Conservation (phyloP, 768 basidiomycete species). For the Suillus cothurnatus region DNA sequence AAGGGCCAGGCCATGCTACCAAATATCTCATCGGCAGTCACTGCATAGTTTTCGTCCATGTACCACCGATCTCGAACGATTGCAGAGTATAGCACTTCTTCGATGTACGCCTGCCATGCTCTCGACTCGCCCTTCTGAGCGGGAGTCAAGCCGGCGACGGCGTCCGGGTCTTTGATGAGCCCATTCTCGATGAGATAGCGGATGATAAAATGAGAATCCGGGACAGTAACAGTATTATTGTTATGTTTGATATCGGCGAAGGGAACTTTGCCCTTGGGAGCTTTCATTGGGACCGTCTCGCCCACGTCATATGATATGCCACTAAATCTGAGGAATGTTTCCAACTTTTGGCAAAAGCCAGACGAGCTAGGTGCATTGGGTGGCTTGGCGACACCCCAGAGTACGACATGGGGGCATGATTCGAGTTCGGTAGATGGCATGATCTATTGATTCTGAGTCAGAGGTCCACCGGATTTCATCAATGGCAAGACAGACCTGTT, state of each 20-base stretch:
- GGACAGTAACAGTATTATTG: slow-evolving; percentile 19
- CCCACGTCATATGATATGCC: slow-evolving; percentile 30
- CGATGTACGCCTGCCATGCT: slow-evolving; percentile 36
- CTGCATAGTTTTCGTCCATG: slow-evolving; percentile 28
- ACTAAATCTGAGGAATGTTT: slow-evolving; percentile 31
- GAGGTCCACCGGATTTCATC: not conserved
- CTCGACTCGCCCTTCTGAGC: slow-evolving; percentile 35
- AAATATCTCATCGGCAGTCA: slow-evolving; percentile 18
- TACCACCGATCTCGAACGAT: slow-evolving; percentile 35
- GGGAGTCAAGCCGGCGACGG: slow-evolving; percentile 25
- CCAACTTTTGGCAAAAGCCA: slow-evolving; percentile 38
- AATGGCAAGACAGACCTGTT: not conserved
- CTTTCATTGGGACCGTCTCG: slow-evolving; percentile 26
- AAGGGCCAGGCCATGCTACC: slow-evolving; percentile 20
- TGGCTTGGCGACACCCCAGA: slow-evolving; percentile 28
- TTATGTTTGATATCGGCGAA: slow-evolving; percentile 32
- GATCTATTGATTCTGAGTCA: not conserved
- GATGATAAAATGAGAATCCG: slow-evolving; percentile 39
- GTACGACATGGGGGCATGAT: slow-evolving; percentile 22
- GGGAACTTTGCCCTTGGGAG: slow-evolving; percentile 37
- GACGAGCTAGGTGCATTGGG: slow-evolving; percentile 25
- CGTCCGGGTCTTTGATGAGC: slow-evolving; percentile 31
- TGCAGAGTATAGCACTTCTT: slow-evolving; percentile 32
- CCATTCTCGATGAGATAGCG: slow-evolving; percentile 28
- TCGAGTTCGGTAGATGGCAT: not conserved